Conservation (phyloP, 805 yeast genomes). For the Suhomyces kilbournensis region DNA sequence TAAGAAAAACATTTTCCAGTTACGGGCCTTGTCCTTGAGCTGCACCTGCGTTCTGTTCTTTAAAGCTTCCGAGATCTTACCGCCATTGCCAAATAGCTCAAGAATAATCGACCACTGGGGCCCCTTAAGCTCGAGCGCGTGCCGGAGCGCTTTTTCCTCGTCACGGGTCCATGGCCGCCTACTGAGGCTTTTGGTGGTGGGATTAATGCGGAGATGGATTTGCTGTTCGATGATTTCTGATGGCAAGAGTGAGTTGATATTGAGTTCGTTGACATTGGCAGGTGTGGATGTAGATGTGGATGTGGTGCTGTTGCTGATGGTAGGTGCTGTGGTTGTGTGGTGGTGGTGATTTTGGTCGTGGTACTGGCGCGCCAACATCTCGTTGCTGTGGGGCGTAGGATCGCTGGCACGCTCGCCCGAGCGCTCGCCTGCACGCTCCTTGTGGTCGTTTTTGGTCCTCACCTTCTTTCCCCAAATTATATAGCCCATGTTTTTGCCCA, state of each 20-base stretch:
- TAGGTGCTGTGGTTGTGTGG: background rate
- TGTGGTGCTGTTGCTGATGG: background rate
- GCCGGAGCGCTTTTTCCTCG: slow-evolving; percentile 81
- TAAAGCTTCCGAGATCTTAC: slow-evolving; percentile 74
- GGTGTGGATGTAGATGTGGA: background rate
- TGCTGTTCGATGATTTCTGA: slow-evolving; percentile 45
- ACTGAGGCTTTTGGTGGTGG: slow-evolving; percentile 26
- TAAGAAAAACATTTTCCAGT: slow-evolving; percentile 85
- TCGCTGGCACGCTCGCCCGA: background rate
- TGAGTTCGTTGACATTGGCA: background rate
- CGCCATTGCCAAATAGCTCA: slow-evolving; percentile 93
- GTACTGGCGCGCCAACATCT: slow-evolving; percentile 10
- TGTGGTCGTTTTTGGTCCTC: slow-evolving; percentile 7
- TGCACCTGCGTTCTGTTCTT: slow-evolving; percentile 90
- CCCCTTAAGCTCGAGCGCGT: slow-evolving; percentile 79
- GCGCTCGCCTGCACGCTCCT: slow-evolving; percentile 6
- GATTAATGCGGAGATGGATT: slow-evolving; percentile 37
- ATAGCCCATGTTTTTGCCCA: slow-evolving; percentile 68
- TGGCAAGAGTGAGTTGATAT: slow-evolving; percentile 34
- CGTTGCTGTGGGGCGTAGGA: slow-evolving; percentile 21
- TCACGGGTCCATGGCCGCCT: slow-evolving; percentile 83
- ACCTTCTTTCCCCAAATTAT: slow-evolving; percentile 66
- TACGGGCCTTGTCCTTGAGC: slow-evolving; percentile 92
- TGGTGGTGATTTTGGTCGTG: background rate
- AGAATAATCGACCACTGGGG: slow-evolving; percentile 93